Evolutionary conservation across 2,329 filamentous ascomycete species (phyloP), one percentile per base, ranked within the genome.

Genomic region (Orbilia oligospora): DNA sequence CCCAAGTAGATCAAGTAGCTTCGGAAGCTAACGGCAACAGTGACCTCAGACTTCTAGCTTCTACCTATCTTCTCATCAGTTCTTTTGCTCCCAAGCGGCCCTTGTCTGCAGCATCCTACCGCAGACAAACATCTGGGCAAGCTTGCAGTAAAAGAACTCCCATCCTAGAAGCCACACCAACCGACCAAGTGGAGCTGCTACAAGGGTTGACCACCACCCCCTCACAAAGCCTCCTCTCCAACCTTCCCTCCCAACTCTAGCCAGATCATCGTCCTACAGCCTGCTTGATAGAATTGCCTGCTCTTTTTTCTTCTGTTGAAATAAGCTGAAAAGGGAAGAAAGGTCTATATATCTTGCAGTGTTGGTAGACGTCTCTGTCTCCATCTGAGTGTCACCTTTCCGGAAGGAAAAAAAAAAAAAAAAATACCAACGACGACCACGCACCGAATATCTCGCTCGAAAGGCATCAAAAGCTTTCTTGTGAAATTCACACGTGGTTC

Each of bases 21-120:
- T 73, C 70, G 72, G 58, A 63, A 67, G 67, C 73, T 77, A 71
- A 77, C 73, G 58, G 72, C 66, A 66, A 22, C 38, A 61, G 73
- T 70, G 56, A 66, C 65, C 51, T 65, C 73, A 58, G 30, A 41
- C 48, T 51, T 41, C 38, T 38, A 63, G 33, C 53, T 58, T 24
- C 70, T 61, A 63, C 65, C 58, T 70, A 36, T 16, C 16, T 66
- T 18, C 14, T 12, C 14, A 22, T 27, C 61, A n/a, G 24, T 16
- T 36, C 44, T 65, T 30, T 65, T n/a, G 55, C 64, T 63, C 36
- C 30, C 55, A 63, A 70, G 71, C 65, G 46, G 65, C 64, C 71
- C 71, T 69, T 63, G 72, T 71, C 66, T 64, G 58, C 58, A 72
- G 36, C 69, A 56, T 66, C 58, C 69, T 56, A 63, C 58, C 12